A percentile compares a stretch with the other conserved stretches of the same genome.
phyloP scores from a whole-genome alignment of 805 yeast species.

The Ogataea dorogensis region DNA sequence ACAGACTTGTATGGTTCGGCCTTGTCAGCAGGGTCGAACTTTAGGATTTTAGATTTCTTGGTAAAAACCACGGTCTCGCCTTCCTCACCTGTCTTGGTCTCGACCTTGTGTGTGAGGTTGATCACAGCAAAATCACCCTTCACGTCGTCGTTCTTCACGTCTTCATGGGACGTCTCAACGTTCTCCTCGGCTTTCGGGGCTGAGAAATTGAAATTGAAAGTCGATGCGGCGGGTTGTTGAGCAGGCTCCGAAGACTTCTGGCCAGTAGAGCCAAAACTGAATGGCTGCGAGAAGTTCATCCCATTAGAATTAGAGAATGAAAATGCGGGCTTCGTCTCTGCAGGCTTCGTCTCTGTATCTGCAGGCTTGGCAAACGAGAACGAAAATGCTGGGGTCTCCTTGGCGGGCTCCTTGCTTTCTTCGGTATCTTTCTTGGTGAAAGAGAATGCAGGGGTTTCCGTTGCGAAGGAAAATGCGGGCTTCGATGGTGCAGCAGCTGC shows the following conservation, averaged over 20 bases:
- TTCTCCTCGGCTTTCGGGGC: constrained; percentile 23
- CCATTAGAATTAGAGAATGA: constrained; percentile 21
- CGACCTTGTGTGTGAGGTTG: constrained; percentile 49
- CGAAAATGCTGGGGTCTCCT: constrained; percentile 26
- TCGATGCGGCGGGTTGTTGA: constrained; percentile 15
- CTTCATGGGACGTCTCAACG: constrained; percentile 33
- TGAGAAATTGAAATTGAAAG: constrained; percentile 27
- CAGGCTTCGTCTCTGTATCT: constrained; percentile 2
- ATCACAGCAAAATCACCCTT: constrained; percentile 49
- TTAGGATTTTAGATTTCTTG: constrained; percentile 70
- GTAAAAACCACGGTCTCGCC: constrained; percentile 62
- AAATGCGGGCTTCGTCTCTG: constrained; percentile 29
- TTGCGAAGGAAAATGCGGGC: constrained; percentile 9
- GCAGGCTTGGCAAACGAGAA: constrained; percentile 9
- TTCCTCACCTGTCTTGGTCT: constrained; percentile 80
- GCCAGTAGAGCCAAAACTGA: constrained; percentile 25
- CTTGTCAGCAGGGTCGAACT: constrained; percentile 51
- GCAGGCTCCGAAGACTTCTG: too few relatives aligned
- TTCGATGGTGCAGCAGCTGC: constrained; percentile 5
- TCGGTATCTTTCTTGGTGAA: constrained; percentile 7
- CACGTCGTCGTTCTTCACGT: constrained; percentile 43
- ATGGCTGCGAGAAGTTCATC: constrained; percentile 14
- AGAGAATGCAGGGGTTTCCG: constrained; percentile 11
- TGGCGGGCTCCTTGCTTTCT: not conserved
- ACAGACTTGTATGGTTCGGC: constrained; percentile 50